These are phyloP conservation scores for Infundibulicybe gibba DNA, from an alignment of 768 basidiomycete genomes.

Conservation along the genomic window DNA sequence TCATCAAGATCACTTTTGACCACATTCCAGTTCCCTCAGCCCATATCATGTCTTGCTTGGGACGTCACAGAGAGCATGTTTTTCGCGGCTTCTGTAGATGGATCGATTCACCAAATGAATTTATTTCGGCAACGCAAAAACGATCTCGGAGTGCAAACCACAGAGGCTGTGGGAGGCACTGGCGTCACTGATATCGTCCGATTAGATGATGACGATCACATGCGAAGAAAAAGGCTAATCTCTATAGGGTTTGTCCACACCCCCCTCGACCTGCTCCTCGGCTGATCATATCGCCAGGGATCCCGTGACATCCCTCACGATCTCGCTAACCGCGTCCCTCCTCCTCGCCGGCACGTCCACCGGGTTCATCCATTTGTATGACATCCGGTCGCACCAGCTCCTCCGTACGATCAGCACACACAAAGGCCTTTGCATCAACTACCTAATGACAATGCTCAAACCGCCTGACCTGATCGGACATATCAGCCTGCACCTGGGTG, in stretches of 20 bases:
- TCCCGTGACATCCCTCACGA: conserved; percentile 64
- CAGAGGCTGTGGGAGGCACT: conserved; percentile 74
- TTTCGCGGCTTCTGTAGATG: conserved; percentile 78
- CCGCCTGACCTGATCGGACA: conserved; percentile 88
- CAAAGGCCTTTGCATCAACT: conserved; percentile 66
- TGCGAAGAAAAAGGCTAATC: conserved; percentile 59
- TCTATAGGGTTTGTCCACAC: conserved; percentile 53
- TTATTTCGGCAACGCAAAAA: conserved; percentile 64
- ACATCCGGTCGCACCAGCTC: conserved; percentile 87
- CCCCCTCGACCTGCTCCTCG: background rate
- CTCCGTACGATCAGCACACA: conserved; percentile 77
- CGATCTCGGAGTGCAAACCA: conserved; percentile 43
- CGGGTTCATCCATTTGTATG: conserved; percentile 77
- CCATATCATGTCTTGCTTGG: conserved; percentile 68
- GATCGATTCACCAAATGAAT: conserved; percentile 77
- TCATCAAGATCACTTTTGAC: conserved; percentile 71
- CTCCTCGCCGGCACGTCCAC: conserved; percentile 79
- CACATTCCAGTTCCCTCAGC: conserved; percentile 83
- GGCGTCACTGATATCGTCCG: conserved; percentile 70
- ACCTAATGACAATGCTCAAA: conserved; percentile 75
- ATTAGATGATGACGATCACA: conserved; percentile 47
- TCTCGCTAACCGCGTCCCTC: conserved; percentile 75
- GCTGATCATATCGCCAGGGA: conserved; percentile 43
- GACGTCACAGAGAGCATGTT: conserved; percentile 86
- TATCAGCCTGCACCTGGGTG: conserved; percentile 49